Evolutionary conservation across 1,284 basidiomycete species (phyloP).

Genomic region (Leccinum cinnamomeum): DNA sequence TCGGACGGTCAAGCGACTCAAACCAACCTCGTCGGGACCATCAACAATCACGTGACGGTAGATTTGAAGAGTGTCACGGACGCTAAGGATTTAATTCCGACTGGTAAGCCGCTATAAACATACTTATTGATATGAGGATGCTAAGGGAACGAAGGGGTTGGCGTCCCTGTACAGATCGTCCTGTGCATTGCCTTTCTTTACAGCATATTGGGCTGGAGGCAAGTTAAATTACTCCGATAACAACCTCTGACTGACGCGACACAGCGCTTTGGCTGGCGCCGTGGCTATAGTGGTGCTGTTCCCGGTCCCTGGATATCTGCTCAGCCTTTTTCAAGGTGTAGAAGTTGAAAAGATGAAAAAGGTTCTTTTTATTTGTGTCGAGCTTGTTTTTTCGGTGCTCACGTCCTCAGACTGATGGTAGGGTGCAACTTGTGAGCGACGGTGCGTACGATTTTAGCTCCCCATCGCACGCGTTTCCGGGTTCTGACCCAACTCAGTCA

Average conservation of each 20-base stretch:
- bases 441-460: slow-evolving; percentile 9
- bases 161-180: slow-evolving; percentile 46
- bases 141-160: slow-evolving; percentile 27
- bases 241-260: neutral
- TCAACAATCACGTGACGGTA: slow-evolving; percentile 57
- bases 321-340: slow-evolving; percentile 11
- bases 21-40: slow-evolving; percentile 41
- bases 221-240: neutral
- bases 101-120: slow-evolving; percentile 20
- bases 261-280: slow-evolving; percentile 20
- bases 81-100: slow-evolving; percentile 43
- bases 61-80: slow-evolving; percentile 49
- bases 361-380: neutral
- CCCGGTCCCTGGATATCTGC: slow-evolving; percentile 19
- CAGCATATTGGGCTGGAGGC: slow-evolving; percentile 43
- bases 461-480: neutral
- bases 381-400: neutral
- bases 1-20: neutral
- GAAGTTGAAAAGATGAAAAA: slow-evolving; percentile 23
- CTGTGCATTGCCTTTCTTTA: slow-evolving; percentile 50
- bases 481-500: slow-evolving; percentile 32
- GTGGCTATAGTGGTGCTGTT: slow-evolving; percentile 12
- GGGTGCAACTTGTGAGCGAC: slow-evolving; percentile 25
- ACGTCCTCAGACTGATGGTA: slow-evolving; percentile 19
- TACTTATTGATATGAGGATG: neutral